A percentile compares a stretch with the other conserved stretches of the same genome.
These are phyloP conservation scores for Suillus fuscotomentosus DNA, from an alignment of 768 basidiomycete genomes.

Conservation along the genomic window DNA sequence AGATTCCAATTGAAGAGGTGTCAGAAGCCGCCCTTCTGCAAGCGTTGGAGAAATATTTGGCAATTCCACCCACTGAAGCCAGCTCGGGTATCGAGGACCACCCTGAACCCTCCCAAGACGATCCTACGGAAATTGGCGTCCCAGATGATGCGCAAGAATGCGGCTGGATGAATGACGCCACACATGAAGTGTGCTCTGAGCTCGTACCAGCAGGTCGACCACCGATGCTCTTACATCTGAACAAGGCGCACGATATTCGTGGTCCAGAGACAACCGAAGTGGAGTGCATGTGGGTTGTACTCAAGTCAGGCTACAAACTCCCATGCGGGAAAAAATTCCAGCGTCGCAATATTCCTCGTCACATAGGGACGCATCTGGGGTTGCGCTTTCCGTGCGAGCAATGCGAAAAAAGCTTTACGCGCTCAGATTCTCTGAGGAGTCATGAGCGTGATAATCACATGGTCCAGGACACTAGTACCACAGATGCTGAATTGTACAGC, in stretches of 20 bases:
- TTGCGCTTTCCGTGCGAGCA: constrained; percentile 13
- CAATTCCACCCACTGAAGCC: not conserved
- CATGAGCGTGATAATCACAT: constrained; percentile 16
- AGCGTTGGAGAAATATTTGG: constrained; percentile 1
- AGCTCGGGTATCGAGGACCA: constrained; percentile 3
- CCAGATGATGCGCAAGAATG: not conserved
- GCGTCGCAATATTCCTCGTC: constrained; percentile 17
- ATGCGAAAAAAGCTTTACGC: constrained; percentile 23
- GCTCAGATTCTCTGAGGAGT: constrained; percentile 14
- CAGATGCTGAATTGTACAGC: not conserved
- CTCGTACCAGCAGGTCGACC: not conserved
- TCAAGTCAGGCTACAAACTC: constrained; percentile 1
- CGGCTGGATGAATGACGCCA: constrained; percentile 11
- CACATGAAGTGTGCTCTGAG: constrained; percentile 2
- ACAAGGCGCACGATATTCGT: constrained; percentile 9
- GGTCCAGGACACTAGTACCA: not conserved
- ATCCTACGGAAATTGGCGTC: constrained; percentile 1
- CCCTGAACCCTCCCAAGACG: constrained; percentile 11
- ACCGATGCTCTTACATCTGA: constrained; percentile 19
- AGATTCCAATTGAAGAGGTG: not conserved
- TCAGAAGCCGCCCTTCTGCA: not conserved
- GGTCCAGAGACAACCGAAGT: not conserved
- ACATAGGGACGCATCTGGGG: constrained; percentile 18
- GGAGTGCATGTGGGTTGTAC: constrained; percentile 11
- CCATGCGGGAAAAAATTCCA: constrained; percentile 6